Evolutionary conservation across 306 rosid species (phyloP).

Genomic region (Crotalaria pallida): DNA sequence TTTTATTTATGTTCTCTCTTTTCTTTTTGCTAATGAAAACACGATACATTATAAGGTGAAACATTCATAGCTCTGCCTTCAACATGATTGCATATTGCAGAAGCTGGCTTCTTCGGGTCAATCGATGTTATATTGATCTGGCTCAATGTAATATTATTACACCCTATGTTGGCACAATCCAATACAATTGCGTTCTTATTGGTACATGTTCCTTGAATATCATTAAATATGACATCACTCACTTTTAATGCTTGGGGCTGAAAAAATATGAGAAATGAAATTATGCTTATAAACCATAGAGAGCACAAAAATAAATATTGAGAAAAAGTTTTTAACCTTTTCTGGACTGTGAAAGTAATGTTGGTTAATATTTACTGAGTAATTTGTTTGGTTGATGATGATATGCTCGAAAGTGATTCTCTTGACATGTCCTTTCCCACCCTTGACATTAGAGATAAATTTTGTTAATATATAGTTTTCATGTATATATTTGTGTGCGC

Average conservation of each 20-base stretch:
- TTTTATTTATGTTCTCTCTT: background rate
- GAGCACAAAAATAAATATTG: background rate
- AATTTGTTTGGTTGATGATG: background rate
- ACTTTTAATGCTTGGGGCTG: slow-evolving; percentile 12
- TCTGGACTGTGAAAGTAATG: slow-evolving; percentile 17
- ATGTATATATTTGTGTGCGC: background rate
- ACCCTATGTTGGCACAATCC: slow-evolving; percentile 28
- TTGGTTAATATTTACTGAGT: slow-evolving; percentile 10
- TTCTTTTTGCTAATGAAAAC: no score
- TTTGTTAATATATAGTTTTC: background rate
- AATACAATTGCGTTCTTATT: slow-evolving; percentile 3
- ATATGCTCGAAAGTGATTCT: slow-evolving; percentile 7
- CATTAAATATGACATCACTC: slow-evolving; percentile 24
- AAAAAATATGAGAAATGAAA: background rate
- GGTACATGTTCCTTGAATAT: slow-evolving; percentile 21
- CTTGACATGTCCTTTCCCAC: slow-evolving; percentile 25
- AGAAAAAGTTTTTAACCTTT: background rate
- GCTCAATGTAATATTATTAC: background rate
- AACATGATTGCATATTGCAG: background rate
- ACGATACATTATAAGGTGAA: background rate
- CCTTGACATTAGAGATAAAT: background rate
- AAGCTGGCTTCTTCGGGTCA: slow-evolving; percentile 12
- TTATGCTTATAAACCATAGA: background rate
- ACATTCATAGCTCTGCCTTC: background rate
- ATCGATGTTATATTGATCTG: slow-evolving; percentile 15